Conservation (phyloP, 2,329 filamentous ascomycete species). For the Colletotrichum sp. region DNA sequence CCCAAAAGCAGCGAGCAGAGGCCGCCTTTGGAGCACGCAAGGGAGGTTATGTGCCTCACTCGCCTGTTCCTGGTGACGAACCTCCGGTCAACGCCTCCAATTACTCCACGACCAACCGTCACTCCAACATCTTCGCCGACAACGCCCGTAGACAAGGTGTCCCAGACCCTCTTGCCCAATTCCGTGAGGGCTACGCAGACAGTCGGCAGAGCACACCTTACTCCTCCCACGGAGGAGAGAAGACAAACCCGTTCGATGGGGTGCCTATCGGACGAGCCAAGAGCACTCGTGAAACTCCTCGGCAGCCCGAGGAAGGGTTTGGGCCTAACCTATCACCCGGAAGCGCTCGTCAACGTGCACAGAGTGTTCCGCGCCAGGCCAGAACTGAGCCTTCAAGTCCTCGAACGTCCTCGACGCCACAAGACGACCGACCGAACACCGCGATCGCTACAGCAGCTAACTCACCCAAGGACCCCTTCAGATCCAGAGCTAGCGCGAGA, state of each 20-base stretch:
- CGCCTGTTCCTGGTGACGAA: conserved; percentile 55
- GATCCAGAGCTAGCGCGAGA: conserved; percentile 20
- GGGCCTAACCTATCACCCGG: conserved; percentile 22
- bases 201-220: conserved; percentile 64
- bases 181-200: conserved; percentile 50
- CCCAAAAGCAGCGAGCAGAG: conserved; percentile 57
- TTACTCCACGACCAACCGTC: conserved; percentile 46
- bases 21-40: conserved; percentile 59
- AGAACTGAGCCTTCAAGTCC: conserved; percentile 14
- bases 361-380: conserved; percentile 29
- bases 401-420: conserved; percentile 6
- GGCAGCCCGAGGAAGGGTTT: conserved; percentile 27
- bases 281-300: conserved; percentile 46
- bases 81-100: conserved; percentile 55
- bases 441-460: conserved; percentile 10
- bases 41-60: conserved; percentile 54
- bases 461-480: conserved; percentile 15
- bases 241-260: conserved; percentile 61
- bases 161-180: conserved; percentile 54
- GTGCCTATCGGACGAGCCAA: conserved; percentile 47
- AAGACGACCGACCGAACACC: conserved; percentile 13
- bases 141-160: conserved; percentile 25
- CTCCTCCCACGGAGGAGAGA: conserved; percentile 61
- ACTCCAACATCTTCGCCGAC: conserved; percentile 28
- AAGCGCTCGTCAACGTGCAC: conserved; percentile 32